Evolutionary conservation across 2,329 filamentous ascomycete genomes (phyloP), one percentile per base, ranked within the genome.

Genomic region (Fonsecaea pedrosoi): DNA sequence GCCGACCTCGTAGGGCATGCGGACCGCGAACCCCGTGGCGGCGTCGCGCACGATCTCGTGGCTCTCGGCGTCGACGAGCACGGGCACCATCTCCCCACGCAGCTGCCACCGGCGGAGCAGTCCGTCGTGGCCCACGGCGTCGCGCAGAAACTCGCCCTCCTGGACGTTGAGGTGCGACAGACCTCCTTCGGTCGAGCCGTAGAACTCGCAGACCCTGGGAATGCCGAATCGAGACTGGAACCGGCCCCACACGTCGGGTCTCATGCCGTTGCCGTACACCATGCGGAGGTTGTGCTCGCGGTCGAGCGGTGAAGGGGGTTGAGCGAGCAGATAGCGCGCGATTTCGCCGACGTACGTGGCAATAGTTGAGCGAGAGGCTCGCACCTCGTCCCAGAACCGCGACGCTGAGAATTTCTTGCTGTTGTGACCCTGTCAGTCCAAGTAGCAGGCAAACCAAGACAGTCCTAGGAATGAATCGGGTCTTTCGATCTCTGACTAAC

Each of bases 161-260:
- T 84, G 85, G 25, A 82, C 76, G 73, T 90, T 91, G 63, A 87
- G 77, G 7, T 92, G 78, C 0, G 77, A 77, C 71, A 92, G 84
- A 54, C 91, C 82, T 32, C 90, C 89, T 76, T 93, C 91, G 1
- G 89, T 91, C 67, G 88, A 90, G 75, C 89, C 90, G 82, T 92
- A 94, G 78, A 94, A 92, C 76, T 94, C 91, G 66, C 80, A 81
- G 1, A 93, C 86, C 32, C 84, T 82, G 79, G 74, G 54, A 3
- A 82, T 71, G 15, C 75, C 76, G 66, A 76, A 77, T 2, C 75
- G 66, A 37, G 74, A 67, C 25, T 73, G 77, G 74, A 83, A 83
- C 37, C 75, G 77, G 42, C 81, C 77, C 82, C 82, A 83, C 50
- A 83, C 81, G 59, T 83, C 82, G 0, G 73, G 76, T 1, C 81